Percentiles rank a stretch among this genome's conserved stretches.
Conservation (phyloP, 345 rosid genomes). For the Litchi chinensis region DNA sequence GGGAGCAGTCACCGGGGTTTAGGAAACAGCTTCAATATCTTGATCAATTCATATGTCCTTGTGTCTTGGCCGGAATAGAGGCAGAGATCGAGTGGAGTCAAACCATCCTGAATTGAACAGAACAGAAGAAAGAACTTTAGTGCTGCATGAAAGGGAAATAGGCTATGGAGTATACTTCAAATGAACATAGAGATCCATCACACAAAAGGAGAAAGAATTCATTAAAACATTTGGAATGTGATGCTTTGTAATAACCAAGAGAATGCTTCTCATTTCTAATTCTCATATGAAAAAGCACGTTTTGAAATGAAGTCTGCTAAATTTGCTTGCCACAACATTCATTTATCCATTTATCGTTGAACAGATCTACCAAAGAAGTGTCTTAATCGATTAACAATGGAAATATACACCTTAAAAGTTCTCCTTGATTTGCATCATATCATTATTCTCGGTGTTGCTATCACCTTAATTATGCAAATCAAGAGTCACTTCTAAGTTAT, state of each 20-base stretch:
- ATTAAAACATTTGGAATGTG: neutral
- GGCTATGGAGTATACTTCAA: neutral
- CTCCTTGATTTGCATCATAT: neutral
- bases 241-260: neutral
- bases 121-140: neutral
- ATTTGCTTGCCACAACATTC: neutral
- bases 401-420: neutral
- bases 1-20: conserved; percentile 20
- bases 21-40: conserved; percentile 72
- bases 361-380: neutral
- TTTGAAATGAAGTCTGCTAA: too few species aligned
- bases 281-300: neutral
- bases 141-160: neutral
- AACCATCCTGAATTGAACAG: conserved; percentile 60
- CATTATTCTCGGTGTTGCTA: neutral
- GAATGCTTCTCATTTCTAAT: too few species aligned
- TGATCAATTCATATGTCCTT: conserved; percentile 72
- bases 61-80: conserved; percentile 61
- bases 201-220: neutral
- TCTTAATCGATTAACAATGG: neutral
- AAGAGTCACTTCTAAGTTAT: neutral
- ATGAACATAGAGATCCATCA: neutral
- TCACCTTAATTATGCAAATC: neutral
- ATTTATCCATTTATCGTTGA: neutral
- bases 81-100: conserved; percentile 84